Evolutionary conservation across 345 rosid genomes (phyloP).

Genomic region (Aegle marmelos): DNA sequence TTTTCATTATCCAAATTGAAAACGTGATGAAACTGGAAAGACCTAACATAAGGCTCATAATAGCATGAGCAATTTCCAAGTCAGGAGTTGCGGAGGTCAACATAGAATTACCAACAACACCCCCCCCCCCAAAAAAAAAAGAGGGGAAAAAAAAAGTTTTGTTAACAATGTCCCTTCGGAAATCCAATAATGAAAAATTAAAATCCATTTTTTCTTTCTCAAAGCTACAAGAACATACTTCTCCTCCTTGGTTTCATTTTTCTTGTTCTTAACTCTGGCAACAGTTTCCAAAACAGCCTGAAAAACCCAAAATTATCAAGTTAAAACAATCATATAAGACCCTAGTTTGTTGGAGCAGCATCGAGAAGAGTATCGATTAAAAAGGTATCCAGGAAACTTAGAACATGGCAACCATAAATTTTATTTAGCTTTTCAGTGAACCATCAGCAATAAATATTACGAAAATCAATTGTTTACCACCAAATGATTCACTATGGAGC

Average conservation of each 20-base stretch:
- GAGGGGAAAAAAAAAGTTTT: background rate
- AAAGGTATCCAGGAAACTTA: background rate
- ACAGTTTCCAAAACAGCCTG: slow-evolving; percentile 97
- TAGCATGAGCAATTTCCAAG: slow-evolving; percentile 26
- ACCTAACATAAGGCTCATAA: slow-evolving; percentile 42
- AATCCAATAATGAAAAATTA: background rate
- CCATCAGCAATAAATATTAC: background rate
- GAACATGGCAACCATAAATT: background rate
- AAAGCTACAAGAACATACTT: slow-evolving; percentile 50
- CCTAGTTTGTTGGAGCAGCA: background rate
- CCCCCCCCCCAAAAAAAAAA: too few relatives aligned
- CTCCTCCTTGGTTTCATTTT: slow-evolving; percentile 87
- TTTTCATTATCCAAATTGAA: slow-evolving; percentile 88
- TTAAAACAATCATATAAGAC: background rate
- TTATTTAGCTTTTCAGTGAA: background rate
- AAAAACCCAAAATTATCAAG: slow-evolving; percentile 13
- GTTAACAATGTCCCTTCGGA: background rate
- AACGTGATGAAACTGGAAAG: slow-evolving; percentile 78
- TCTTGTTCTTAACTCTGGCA: slow-evolving; percentile 77
- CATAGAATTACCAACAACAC: background rate
- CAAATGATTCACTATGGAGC: background rate
- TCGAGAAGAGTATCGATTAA: background rate
- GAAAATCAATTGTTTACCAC: background rate
- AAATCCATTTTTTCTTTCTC: background rate
- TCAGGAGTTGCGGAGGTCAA: slow-evolving; percentile 6